Evolutionary conservation across 208 protist species (phyloP), one percentile per base, ranked within the genome.

Genomic region (Wallacemonas sp.): DNA sequence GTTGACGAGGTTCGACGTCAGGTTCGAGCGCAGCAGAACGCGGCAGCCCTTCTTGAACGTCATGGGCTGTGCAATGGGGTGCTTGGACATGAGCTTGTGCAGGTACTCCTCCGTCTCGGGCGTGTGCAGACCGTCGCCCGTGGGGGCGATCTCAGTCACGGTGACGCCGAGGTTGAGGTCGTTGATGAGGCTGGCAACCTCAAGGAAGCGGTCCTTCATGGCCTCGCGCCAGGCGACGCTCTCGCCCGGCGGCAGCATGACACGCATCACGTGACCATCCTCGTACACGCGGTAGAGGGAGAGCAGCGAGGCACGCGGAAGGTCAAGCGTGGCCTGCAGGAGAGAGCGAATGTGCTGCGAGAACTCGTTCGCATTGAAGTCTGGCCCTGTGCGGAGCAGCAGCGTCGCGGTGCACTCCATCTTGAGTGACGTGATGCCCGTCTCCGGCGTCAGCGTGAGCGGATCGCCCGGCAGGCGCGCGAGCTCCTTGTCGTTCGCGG

Each of bases 21-120:
- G 76, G 63, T 96, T 96, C 26, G 79, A 57, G 11, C 87, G 83
- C 39, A 94, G 78, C 34, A 96, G 73, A 29, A 96, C 88, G 24
- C 87, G 88, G 56, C 87, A 93, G 44, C 90, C 90, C 62, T 90
- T 88, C 76, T 95, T 95, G 55, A 95, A 76, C 4, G 85, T 85
- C 60, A 92, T 62, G 23, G 85, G 84, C 78, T 92, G 89, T 43
- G 84, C 89, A 48, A 94, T 90, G 16, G 88, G 90, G 68, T 91
- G 85, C 70, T 90, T 92, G 38, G 73, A 16, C 84, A 92, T 90
- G 17, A 89, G 78, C 65, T 77, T 81, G 55, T 87, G 80, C 61
- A 95, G 74, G 61, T 88, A 89, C 61, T 92, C 85, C 70, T 95
- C 86, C 33, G 55, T 79, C 55, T 93, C 80, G 0, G 85, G 81